Percentiles rank a stretch among this genome's conserved stretches.
These are phyloP conservation scores for Pseudomassariella vexata DNA, from an alignment of 2,329 filamentous ascomycete genomes.

Conservation along the genomic window DNA sequence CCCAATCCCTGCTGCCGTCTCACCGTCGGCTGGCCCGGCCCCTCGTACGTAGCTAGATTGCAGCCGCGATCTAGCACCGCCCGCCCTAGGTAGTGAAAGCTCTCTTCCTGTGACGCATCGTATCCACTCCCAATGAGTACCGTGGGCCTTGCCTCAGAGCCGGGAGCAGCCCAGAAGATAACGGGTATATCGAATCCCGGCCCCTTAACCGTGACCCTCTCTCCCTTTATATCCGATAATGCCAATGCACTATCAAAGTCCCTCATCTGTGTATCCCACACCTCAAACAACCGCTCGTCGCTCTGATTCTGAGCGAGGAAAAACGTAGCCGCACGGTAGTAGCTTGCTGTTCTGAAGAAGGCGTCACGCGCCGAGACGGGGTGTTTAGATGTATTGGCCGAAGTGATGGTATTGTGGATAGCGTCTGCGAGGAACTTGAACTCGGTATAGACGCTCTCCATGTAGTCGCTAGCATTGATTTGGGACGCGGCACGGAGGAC, in stretches of 20 bases:
- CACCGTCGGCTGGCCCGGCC: constrained; percentile 27
- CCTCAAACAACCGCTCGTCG: constrained; percentile 30
- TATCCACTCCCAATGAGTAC: constrained; percentile 29
- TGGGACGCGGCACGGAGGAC: constrained; percentile 21
- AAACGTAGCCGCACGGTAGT: constrained; percentile 36
- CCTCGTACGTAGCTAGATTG: constrained; percentile 29
- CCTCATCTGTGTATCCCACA: constrained; percentile 28
- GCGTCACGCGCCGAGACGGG: constrained; percentile 20
- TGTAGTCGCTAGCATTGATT: constrained; percentile 17
- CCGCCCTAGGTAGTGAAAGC: constrained; percentile 23
- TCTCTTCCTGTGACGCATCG: constrained; percentile 31
- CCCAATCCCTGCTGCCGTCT: constrained; percentile 26
- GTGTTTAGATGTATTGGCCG: constrained; percentile 11
- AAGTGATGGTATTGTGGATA: constrained; percentile 10
- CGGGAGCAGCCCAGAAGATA: constrained; percentile 12
- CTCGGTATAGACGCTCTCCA: constrained; percentile 15
- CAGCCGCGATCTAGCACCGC: constrained; percentile 19
- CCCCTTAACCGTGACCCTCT: constrained; percentile 26
- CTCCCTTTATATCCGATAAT: constrained; percentile 26
- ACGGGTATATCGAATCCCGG: constrained; percentile 16
- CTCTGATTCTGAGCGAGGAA: constrained; percentile 33
- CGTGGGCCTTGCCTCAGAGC: constrained; percentile 18
- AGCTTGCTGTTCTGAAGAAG: constrained; percentile 32
- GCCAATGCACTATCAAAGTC: constrained; percentile 32
- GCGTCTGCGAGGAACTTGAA: constrained; percentile 17